Evolutionary conservation across 192 early-diverging fungal species (phyloP), one percentile per base, ranked within the genome.

Genomic region (Entomortierella beljakovae): DNA sequence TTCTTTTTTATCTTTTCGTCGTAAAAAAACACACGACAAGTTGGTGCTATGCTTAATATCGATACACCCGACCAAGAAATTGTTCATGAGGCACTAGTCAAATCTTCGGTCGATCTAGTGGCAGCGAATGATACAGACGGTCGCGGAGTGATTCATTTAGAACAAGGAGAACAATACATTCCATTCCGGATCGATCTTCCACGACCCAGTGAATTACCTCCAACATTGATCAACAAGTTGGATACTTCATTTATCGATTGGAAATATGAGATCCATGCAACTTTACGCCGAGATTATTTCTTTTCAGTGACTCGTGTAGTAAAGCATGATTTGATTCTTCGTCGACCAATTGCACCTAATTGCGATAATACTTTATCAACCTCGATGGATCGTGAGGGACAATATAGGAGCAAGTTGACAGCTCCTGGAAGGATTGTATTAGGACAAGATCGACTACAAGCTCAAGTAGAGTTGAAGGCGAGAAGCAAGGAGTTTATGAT

Each of bases 211-310:
- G 57, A 69, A 1, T 37, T 79, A 13, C 67, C 75, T 18, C 75
- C 75, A 42, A 70, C 75, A 32, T 53, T 79, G 22, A 79, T 79
- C 68, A 79, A 79, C 75, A 79, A 70, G 35, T 62, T 79, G 54
- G 75, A 79, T 59, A 79, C 75, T 13, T 61, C 58, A 6, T 79
- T 38, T 31, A 70, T 79, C 26, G 75, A 79, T 49, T 79, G 75
- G 75, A 79, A 79, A 49, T 79, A 79, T 35, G 75, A 79, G 67
- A 79, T 79, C 50, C 75, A 79, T 58, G 67, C 75, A 16, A 65
- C 75, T 3, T 22, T 79, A 9, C 75, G 67, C 23, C 67, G 75
- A 22, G 35, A 70, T 23, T 79, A 57, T 60, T 79, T 79, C 46
- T 79, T 79, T 29, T 79, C 75, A 23, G 7, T 53, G 37, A 79